Evolutionary conservation across 2,329 filamentous ascomycete genomes (phyloP), one percentile per base, ranked within the genome.

Genomic region (Ceratocystis colombiana): DNA sequence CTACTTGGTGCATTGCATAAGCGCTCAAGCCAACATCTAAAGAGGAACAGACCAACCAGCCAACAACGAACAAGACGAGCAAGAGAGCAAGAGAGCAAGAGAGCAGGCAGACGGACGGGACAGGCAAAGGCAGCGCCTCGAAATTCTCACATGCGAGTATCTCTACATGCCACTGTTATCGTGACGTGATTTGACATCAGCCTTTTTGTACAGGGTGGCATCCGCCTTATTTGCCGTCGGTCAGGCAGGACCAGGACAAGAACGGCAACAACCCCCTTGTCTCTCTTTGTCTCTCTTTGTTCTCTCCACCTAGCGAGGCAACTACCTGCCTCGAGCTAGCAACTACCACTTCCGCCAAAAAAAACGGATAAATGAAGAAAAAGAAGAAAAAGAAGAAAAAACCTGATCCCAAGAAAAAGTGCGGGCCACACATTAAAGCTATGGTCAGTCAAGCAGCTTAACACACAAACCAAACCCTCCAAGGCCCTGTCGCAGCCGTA

Each of bases 1-100:
- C 61, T 17, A 74, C 53, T 25, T 57, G 10, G 53, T 33, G 53
- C 53, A 57, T 57, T 57, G 53, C 53, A 57, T 57, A 30, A 30
- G 53, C 53, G 53, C 53, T 57, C 53, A 57, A 57, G 53, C 53
- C 53, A 57, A 7, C 46, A 50, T 4, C 8, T 22, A 20, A 50
- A 20, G 48, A 50, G 48, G 17, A n/a, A 50, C 17, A 50, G 37
- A 41, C 37, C 37, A 41, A 15, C 37, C 37, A 53, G 48, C 48
- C 48, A n/a, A 53, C n/a, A 20, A n/a, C 22, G 17, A 2, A 10
- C 17, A 50, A n/a, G 17, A 50, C 46, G 15, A 6, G 7, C n/a
- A n/a, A 28, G 28, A 28, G 3, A 4, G 28, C n/a, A n/a, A 28
- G 28, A 28, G 3, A 4, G 28, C n/a, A n/a, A 50, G n/a, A 53